A percentile compares a stretch with the other conserved stretches of the same genome.
Evolutionary conservation across 768 basidiomycete genomes (phyloP).

Genomic region (Tulasnella sp.): DNA sequence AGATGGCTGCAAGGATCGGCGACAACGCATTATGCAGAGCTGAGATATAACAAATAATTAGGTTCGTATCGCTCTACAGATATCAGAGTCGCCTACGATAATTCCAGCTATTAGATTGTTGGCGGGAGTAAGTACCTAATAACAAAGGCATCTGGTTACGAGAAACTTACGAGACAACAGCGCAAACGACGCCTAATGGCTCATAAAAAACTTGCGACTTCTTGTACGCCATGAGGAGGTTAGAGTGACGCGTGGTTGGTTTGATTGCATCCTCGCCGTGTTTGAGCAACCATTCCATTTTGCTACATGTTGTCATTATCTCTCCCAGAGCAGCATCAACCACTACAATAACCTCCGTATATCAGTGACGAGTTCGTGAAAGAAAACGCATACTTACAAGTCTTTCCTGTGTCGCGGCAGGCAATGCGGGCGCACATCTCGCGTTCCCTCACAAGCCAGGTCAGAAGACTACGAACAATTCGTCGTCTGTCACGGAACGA

Average conservation of each 20-base stretch:
- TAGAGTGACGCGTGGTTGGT: conserved; percentile 57
- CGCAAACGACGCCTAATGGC: conserved; percentile 84
- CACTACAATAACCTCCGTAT: conserved; percentile 36
- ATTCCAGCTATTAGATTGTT: conserved; percentile 58
- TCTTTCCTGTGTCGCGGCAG: conserved; percentile 92
- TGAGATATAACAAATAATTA: conserved; percentile 23
- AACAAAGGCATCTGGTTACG: no score
- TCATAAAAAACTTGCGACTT: conserved; percentile 70
- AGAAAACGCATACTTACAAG: conserved; percentile 48
- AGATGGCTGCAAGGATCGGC: conserved; percentile 81
- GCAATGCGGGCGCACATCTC: conserved; percentile 75
- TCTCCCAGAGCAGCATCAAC: conserved; percentile 92
- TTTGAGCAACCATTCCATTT: conserved; percentile 82
- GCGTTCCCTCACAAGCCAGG: conserved; percentile 89
- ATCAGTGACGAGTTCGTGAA: background rate
- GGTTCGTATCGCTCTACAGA: background rate
- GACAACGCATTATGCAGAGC: conserved; percentile 91
- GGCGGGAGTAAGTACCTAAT: background rate
- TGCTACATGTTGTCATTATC: conserved; percentile 86
- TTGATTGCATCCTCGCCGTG: conserved; percentile 67
- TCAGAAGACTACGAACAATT: conserved; percentile 74
- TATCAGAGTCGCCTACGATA: conserved; percentile 44
- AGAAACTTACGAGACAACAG: conserved; percentile 50
- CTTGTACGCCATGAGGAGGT: conserved; percentile 63
- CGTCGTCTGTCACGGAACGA: conserved; percentile 68